Evolutionary conservation across 305 asterid species (phyloP), one percentile per base, ranked within the genome.

Genomic region (Plantago coronopus): DNA sequence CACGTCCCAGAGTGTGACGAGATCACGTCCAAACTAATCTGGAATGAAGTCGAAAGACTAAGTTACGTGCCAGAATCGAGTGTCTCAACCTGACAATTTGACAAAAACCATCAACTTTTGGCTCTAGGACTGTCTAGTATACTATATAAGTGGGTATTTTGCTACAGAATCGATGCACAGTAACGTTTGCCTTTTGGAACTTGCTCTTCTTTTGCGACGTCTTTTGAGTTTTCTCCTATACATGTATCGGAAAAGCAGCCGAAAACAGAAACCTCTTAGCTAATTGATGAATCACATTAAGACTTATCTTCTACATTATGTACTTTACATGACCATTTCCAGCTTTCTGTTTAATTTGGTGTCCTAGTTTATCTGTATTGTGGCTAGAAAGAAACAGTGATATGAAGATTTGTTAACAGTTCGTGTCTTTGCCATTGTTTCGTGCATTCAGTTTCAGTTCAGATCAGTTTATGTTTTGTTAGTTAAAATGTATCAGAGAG

Each of bases 1-100:
- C 83, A 83, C 72, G 83, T 83, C 17, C 96, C 97, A 0, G 86
- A 85, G 50, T 76, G 70, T 15, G 91, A 88, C 65, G 97, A 85
- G 48, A 72, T 87, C 9, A 76, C 88, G 15, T 79, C 95, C 0
- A 84, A 81, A 14, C 54, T 91, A 81, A 81, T 73, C 3, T 90
- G 97, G 97, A 88, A 84, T 45, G 90, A 81, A 18, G 95, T 81
- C 27, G 88, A 76, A 45, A 78, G 76, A 60, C 68, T 79, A 9
- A 84, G 71, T 62, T 82, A 79, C 59, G 75, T 57, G 56, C 72
- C 81, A 5, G 78, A 66, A 47, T 48, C 78, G 0, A 37, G 65
- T 12, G 79, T 69, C 25, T 63, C 68, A 22, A 63, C 74, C 23
- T 78, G 66, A 69, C 17, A 9, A 0, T 34, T 17, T 43, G 69